Percentiles rank a stretch among this genome's conserved stretches.
These are phyloP conservation scores for Pythium aristosporum DNA, from an alignment of 352 stramenopile species.

Conservation along the genomic window DNA sequence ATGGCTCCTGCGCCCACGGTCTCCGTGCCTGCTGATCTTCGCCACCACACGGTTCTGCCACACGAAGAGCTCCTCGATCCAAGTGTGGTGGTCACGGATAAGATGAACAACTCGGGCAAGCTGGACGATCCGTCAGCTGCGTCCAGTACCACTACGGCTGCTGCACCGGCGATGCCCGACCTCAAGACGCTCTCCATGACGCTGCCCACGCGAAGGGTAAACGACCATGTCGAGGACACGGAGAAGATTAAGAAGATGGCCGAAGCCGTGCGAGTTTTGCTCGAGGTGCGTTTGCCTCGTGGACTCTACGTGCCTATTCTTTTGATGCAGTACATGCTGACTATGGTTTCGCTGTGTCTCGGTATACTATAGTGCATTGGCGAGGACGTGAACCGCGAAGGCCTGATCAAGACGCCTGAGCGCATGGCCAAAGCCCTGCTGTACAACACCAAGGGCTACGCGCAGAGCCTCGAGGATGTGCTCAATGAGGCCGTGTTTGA, in stretches of 20 bases:
- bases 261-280: slow-evolving; percentile 89
- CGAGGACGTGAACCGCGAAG: slow-evolving; percentile 94
- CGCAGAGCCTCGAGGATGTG: slow-evolving; percentile 85
- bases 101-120: slow-evolving; percentile 42
- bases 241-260: slow-evolving; percentile 92
- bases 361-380: slow-evolving; percentile 73
- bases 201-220: slow-evolving; percentile 45
- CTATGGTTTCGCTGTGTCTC: background rate
- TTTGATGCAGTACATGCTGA: slow-evolving; percentile 3
- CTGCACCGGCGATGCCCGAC: slow-evolving; percentile 10
- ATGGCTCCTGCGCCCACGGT: slow-evolving; percentile 29
- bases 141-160: background rate
- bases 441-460: slow-evolving; percentile 96
- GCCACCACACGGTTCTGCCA: slow-evolving; percentile 6
- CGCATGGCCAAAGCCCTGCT: slow-evolving; percentile 96
- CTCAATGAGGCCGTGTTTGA: slow-evolving; percentile 98
- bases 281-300: slow-evolving; percentile 62
- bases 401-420: slow-evolving; percentile 95
- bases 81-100: slow-evolving; percentile 1
- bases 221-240: slow-evolving; percentile 74
- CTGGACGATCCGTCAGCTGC: background rate
- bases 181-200: slow-evolving; percentile 65
- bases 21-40: slow-evolving; percentile 13
- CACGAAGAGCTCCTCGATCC: slow-evolving; percentile 13
- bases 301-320: background rate